Percentiles rank a stretch among this genome's conserved stretches.
These are phyloP conservation scores for Chenopodium berlandieri DNA, from an alignment of 148 eudicot genomes.

Conservation along the genomic window DNA sequence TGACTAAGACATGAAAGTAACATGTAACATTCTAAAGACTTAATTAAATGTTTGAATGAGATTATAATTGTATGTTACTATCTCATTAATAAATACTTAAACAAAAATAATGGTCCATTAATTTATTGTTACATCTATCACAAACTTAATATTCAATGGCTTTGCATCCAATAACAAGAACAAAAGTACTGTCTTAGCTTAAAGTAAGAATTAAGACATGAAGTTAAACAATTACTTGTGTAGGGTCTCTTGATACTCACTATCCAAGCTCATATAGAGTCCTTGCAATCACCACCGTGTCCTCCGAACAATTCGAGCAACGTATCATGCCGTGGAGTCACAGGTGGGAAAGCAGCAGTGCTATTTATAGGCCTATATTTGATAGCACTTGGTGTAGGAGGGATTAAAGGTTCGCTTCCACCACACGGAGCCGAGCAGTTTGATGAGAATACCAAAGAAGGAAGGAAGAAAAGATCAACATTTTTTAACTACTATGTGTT, in stretches of 20 bases:
- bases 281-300: conserved; percentile 49
- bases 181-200: not conserved
- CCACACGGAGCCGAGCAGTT: conserved; percentile 95
- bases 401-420: conserved; percentile 87
- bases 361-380: conserved; percentile 67
- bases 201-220: not conserved
- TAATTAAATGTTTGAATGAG: not conserved
- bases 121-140: not conserved
- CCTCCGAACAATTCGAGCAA: conserved; percentile 30
- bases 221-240: conserved; percentile 12
- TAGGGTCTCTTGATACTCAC: conserved; percentile 85
- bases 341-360: conserved; percentile 44
- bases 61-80: not conserved
- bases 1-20: conserved; percentile 14
- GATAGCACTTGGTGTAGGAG: conserved; percentile 90
- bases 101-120: not conserved
- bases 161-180: not conserved
- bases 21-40: not conserved
- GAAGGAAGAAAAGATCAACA: conserved; percentile 63
- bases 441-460: conserved; percentile 56
- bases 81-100: not conserved
- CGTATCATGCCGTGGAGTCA: conserved; percentile 34
- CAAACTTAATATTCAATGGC: not conserved
- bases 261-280: conserved; percentile 54
- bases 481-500: conserved; percentile 87